A percentile compares a stretch with the other conserved stretches of the same genome.
Evolutionary conservation across 257 asterid species (phyloP).

Genomic region (Primulina huaijiensis): DNA sequence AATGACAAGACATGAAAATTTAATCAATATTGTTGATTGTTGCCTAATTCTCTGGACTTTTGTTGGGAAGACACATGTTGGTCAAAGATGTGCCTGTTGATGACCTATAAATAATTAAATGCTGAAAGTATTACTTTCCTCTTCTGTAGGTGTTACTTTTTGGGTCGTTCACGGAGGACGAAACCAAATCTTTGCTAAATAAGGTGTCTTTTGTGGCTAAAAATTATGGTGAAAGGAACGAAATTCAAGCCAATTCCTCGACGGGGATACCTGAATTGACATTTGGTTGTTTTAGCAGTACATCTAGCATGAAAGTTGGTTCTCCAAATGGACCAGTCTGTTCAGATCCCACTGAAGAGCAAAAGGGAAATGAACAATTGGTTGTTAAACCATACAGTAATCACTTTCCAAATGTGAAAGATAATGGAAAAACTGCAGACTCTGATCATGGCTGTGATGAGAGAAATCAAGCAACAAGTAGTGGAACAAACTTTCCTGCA

Average conservation of each 20-base stretch:
- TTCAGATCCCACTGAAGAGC: slow-evolving; percentile 24
- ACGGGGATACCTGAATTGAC: slow-evolving; percentile 36
- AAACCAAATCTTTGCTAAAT: slow-evolving; percentile 53
- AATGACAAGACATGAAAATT: not conserved
- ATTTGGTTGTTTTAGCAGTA: slow-evolving; percentile 47
- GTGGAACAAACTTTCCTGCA: slow-evolving; percentile 28
- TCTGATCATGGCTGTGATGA: slow-evolving; percentile 22
- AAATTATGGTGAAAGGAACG: slow-evolving; percentile 30
- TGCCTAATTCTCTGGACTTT: slow-evolving; percentile 1
- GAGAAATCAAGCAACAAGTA: slow-evolving; percentile 33
- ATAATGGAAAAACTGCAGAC: slow-evolving; percentile 45
- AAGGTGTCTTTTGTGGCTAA: slow-evolving; percentile 29
- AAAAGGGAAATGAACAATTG: slow-evolving; percentile 30
- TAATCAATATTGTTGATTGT: slow-evolving; percentile 6
- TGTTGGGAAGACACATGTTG: not conserved
- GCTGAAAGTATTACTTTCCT: slow-evolving; percentile 20
- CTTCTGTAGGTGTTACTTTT: slow-evolving; percentile 58
- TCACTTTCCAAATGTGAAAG: slow-evolving; percentile 30
- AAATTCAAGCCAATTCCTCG: slow-evolving; percentile 28
- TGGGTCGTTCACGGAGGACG: slow-evolving; percentile 92
- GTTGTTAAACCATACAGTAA: slow-evolving; percentile 24
- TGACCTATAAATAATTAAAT: not conserved
- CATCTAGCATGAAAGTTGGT: slow-evolving; percentile 28
- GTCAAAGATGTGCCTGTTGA: not conserved
- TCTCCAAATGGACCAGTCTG: slow-evolving; percentile 29